Conservation (phyloP, 352 stramenopile species). For the Phytophthora lateralis region DNA sequence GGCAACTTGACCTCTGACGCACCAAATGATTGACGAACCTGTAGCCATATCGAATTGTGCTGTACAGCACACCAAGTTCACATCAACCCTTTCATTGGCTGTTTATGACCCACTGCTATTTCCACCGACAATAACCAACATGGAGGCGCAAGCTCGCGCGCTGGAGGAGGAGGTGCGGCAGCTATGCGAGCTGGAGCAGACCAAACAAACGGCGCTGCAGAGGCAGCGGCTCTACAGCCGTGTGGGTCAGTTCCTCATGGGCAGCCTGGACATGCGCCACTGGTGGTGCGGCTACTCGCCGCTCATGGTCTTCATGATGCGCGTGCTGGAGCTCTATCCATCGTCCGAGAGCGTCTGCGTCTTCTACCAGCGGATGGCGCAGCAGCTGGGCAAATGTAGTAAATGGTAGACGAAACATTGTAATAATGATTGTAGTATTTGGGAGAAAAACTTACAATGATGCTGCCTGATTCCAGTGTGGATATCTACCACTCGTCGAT, state of each 20-base stretch:
- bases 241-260: slow-evolving; percentile 82
- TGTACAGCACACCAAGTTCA: slow-evolving; percentile 12
- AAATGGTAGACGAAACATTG: slow-evolving; percentile 56
- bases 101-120: slow-evolving; percentile 1
- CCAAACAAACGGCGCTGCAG: slow-evolving; percentile 39
- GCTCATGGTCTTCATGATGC: slow-evolving; percentile 90
- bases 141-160: slow-evolving; percentile 39
- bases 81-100: slow-evolving; percentile 26
- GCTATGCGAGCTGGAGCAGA: slow-evolving; percentile 42
- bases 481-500: slow-evolving; percentile 85
- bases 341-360: slow-evolving; percentile 68
- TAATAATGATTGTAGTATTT: neutral
- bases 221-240: slow-evolving; percentile 81
- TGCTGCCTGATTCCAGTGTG: slow-evolving; percentile 47
- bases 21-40: slow-evolving; percentile 11
- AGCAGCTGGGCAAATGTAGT: slow-evolving; percentile 59
- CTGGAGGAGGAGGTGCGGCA: slow-evolving; percentile 48
- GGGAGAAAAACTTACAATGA: slow-evolving; percentile 6
- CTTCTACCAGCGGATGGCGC: slow-evolving; percentile 78
- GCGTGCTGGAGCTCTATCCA: slow-evolving; percentile 81
- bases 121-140: slow-evolving; percentile 23
- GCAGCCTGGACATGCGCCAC: slow-evolving; percentile 58
- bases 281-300: slow-evolving; percentile 83
- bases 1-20: too few relatives aligned
- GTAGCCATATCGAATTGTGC: slow-evolving; percentile 9